These are phyloP conservation scores for Ophiostoma montium DNA, from an alignment of 2,329 filamentous ascomycete genomes.

Conservation along the genomic window DNA sequence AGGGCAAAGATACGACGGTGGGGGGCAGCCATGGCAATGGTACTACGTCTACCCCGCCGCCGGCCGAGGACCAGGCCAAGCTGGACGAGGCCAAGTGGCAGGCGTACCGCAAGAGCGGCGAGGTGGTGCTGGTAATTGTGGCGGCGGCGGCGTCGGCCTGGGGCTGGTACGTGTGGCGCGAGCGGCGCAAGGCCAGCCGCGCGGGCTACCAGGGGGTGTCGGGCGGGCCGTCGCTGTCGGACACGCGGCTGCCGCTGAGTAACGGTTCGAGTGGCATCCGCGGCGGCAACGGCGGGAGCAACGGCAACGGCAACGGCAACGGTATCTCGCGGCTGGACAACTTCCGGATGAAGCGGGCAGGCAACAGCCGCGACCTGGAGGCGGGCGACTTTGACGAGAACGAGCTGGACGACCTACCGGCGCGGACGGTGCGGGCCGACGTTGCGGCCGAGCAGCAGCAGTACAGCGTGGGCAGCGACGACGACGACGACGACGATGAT, in stretches of 20 bases:
- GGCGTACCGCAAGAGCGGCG: constrained; percentile 77
- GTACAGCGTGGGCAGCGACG: constrained; percentile 44
- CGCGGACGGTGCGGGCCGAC: constrained; percentile 29
- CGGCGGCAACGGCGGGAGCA: constrained; percentile 10
- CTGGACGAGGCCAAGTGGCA: constrained; percentile 78
- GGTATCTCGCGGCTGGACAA: constrained; percentile 27
- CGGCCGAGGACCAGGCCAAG: constrained; percentile 51
- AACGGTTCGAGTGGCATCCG: too few species aligned
- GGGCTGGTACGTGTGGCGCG: constrained; percentile 58
- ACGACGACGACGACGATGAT: constrained; percentile 42
- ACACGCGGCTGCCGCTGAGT: constrained; percentile 10
- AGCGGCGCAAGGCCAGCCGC: constrained; percentile 36
- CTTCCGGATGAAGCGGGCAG: constrained; percentile 31
- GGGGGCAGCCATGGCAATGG: constrained; percentile 36
- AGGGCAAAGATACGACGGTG: constrained; percentile 48
- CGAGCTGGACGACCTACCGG: constrained; percentile 47
- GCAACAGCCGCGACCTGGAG: constrained; percentile 38
- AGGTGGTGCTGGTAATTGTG: constrained; percentile 72
- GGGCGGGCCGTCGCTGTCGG: constrained; percentile 20
- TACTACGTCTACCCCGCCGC: too few species aligned
- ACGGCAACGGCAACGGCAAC: constrained; percentile 12
- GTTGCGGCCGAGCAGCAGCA: constrained; percentile 25
- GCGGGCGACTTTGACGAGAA: constrained; percentile 52
- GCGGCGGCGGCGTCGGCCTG: constrained; percentile 57
- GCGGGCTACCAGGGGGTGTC: constrained; percentile 38